Evolutionary conservation across 495 filamentous ascomycete genomes (phyloP), one percentile per base, ranked within the genome.

Genomic region (Aspergillus cavernicola): DNA sequence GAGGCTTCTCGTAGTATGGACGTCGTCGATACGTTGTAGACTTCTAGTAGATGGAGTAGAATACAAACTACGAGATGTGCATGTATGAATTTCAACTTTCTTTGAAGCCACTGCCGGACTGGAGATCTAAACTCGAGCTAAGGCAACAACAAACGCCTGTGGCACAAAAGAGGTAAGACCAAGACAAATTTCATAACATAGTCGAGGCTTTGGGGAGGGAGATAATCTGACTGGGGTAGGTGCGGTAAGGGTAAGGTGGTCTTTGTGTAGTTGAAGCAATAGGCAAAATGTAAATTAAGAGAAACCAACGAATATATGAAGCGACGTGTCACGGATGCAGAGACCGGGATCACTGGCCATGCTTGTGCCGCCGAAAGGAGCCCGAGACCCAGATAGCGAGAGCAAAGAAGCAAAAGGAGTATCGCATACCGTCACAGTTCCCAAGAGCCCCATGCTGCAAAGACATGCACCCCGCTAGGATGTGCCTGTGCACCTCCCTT

Each of bases 91-190:
- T 61, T 55, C 50, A 49, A 59, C 39, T 59, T 63, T 56, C 53
- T 58, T 62, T 44, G 49, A 43, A 56, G 50, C 55, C 61, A 59
- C 56, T 59, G 54, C 53, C 54, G 53, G 59, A 57, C 53, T 58
- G 50, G 37, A 62, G 56, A 59, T 60, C 54, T 63, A 63, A 60
- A 63, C 52, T 57, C 57, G 43, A 63, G 57, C 55, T 60, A 58
- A 60, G 57, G 60, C 54, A 54, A 55, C 56, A 57, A 57, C 53
- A 59, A 59, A 63, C 60, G 57, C 60, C 60, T 38, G 53, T 57
- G 56, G 56, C 57, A 63, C 59, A 56, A 59, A 56, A 52, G 38
- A 24, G 26, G 38, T 37, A 47, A 53, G 22, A 55, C 60, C 60
- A 63, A 55, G 60, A 57, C 56, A 58, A 47, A 26, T 49, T 52